phyloP scores from a whole-genome alignment of 1,139 yeast species.

The Yamadazyma sp. region DNA sequence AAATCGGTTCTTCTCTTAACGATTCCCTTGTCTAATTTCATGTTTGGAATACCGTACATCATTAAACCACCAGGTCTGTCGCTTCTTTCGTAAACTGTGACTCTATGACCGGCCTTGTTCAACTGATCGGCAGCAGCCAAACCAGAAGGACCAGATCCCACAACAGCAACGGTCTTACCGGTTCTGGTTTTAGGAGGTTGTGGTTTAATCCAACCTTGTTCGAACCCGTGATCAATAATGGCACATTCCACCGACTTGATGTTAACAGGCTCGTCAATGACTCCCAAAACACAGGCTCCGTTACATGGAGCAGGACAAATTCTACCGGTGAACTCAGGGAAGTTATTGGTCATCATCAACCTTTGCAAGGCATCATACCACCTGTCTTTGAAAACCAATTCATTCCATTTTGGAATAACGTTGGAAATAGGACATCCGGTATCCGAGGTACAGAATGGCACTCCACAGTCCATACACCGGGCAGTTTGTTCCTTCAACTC shows the following conservation, averaged over 20 bases:
- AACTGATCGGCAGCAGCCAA: constrained; percentile 95
- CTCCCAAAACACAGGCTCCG: constrained; percentile 96
- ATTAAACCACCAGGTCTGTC: constrained; percentile 96
- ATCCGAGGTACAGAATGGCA: constrained; percentile 97
- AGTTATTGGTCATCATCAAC: constrained; percentile 92
- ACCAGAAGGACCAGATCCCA: constrained; percentile 98
- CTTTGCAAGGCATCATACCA: constrained; percentile 95
- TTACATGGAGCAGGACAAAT: constrained; percentile 99
- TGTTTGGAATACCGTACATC: constrained; percentile 99
- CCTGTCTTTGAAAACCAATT: constrained; percentile 89
- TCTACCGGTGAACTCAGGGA: constrained; percentile 98
- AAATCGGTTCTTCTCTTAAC: constrained; percentile 93
- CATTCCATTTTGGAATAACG: constrained; percentile 97
- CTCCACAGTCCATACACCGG: constrained; percentile 99
- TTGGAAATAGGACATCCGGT: constrained; percentile 98
- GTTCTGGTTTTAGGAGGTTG: constrained; percentile 76
- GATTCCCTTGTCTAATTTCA: constrained; percentile 92
- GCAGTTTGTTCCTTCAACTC: constrained; percentile 92
- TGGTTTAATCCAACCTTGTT: constrained; percentile 95
- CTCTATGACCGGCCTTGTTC: constrained; percentile 91
- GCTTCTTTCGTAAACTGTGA: constrained; percentile 88
- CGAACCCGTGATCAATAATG: constrained; percentile 93
- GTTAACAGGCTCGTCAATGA: constrained; percentile 93
- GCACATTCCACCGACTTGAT: constrained; percentile 96
- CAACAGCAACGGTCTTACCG: constrained; percentile 78